Percentiles rank a stretch among this genome's conserved stretches.
phyloP scores from a whole-genome alignment of 768 basidiomycete species.

The Dictyophora rubrovolvata region DNA sequence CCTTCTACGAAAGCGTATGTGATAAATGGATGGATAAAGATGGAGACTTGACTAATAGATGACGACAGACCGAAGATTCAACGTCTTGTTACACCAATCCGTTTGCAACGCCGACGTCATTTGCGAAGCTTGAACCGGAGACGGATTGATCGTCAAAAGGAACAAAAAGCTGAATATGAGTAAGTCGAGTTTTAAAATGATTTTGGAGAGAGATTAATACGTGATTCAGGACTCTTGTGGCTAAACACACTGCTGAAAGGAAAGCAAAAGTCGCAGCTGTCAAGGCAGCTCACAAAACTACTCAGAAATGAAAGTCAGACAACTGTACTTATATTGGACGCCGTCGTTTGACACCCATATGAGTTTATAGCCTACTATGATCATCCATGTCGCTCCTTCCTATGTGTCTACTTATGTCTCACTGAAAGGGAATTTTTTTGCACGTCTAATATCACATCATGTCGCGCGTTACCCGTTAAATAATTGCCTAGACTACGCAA shows the following conservation, averaged over 20 bases:
- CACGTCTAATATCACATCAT: background rate
- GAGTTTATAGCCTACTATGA: background rate
- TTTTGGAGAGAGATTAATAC: constrained; percentile 3
- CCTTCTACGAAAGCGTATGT: constrained; percentile 95
- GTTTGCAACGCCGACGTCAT: constrained; percentile 94
- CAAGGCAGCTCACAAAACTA: background rate
- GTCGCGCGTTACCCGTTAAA: background rate
- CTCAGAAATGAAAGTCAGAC: background rate
- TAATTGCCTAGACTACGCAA: background rate
- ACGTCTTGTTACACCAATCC: constrained; percentile 88
- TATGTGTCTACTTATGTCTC: background rate
- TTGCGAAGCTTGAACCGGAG: constrained; percentile 81
- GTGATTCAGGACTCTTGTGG: constrained; percentile 46
- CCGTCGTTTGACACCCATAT: background rate
- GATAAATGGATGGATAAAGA: too few relatives aligned
- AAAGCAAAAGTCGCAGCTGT: constrained; percentile 34
- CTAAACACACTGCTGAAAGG: constrained; percentile 89
- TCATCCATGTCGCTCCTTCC: background rate
- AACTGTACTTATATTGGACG: too few relatives aligned
- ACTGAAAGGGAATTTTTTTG: background rate
- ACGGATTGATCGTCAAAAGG: constrained; percentile 85
- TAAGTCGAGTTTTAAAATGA: constrained; percentile 24
- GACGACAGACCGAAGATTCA: constrained; percentile 82
- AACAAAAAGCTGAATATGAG: constrained; percentile 93
- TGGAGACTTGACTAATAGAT: too few relatives aligned